These are phyloP conservation scores for Cyclotella choctawhatcheeana DNA, from an alignment of 108 stramenopile genomes.

Conservation along the genomic window DNA sequence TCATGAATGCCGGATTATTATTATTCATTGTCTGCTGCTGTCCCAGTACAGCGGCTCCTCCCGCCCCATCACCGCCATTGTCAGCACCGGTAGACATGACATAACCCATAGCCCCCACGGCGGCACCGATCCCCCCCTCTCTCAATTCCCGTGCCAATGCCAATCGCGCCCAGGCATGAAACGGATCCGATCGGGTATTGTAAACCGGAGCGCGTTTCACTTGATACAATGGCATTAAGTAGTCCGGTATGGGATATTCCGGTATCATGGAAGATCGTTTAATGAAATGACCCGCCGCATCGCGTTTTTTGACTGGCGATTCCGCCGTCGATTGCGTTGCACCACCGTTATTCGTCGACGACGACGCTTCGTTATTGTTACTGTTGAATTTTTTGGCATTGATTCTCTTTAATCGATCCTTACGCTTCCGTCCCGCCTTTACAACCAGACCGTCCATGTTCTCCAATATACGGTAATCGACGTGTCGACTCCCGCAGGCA, in stretches of 20 bases:
- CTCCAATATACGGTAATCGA: conserved; percentile 67
- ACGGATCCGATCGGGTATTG: conserved; percentile 34
- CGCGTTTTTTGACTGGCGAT: too few species aligned
- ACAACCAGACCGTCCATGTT: conserved; percentile 68
- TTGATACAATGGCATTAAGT: conserved; percentile 78
- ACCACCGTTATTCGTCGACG: too few species aligned
- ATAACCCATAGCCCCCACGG: conserved; percentile 58
- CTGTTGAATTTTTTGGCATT: conserved; percentile 26
- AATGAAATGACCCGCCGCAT: conserved; percentile 39
- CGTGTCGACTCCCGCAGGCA: conserved; percentile 57
- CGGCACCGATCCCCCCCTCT: conserved; percentile 72
- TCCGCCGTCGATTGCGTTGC: too few species aligned
- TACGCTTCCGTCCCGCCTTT: conserved; percentile 44
- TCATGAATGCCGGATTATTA: conserved; percentile 37
- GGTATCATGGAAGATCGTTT: conserved; percentile 15
- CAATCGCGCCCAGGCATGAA: conserved; percentile 67
- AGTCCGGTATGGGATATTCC: conserved; percentile 30
- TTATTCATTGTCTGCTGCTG: too few species aligned
- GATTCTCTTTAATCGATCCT: conserved; percentile 43
- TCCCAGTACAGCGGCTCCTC: too few species aligned
- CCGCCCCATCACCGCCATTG: background rate
- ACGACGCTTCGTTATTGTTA: background rate
- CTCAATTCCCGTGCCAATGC: conserved; percentile 71
- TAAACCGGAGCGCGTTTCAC: conserved; percentile 49
- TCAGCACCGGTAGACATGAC: conserved; percentile 6